Conservation (phyloP, 108 stramenopile genomes). For the Stephanodiscus minutulus region DNA sequence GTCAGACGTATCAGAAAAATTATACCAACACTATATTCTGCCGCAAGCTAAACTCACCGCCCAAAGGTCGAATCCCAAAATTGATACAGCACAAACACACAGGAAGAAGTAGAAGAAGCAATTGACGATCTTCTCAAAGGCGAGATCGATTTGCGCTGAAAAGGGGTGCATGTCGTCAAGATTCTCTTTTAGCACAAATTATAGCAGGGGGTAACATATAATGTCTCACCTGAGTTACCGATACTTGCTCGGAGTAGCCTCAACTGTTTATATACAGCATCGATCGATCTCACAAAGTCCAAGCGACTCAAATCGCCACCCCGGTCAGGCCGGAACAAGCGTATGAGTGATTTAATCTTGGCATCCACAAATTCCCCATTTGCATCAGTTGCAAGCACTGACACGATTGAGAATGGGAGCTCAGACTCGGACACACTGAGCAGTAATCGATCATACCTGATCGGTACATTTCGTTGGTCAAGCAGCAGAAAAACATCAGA, state of each 20-base stretch:
- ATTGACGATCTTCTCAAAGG: constrained; percentile 71
- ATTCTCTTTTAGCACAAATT: not conserved
- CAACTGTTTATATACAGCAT: constrained; percentile 68
- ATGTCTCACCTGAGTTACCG: constrained; percentile 43
- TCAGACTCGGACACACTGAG: constrained; percentile 18
- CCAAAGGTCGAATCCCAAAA: constrained; percentile 46
- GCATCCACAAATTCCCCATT: constrained; percentile 45
- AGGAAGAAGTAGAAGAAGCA: constrained; percentile 57
- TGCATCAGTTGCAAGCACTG: constrained; percentile 38
- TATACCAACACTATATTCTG: not conserved
- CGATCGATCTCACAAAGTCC: constrained; percentile 71
- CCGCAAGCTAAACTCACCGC: constrained; percentile 8
- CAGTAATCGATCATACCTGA: constrained; percentile 39
- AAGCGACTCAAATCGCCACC: constrained; percentile 55
- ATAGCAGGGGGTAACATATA: not conserved
- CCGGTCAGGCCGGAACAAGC: constrained; percentile 66
- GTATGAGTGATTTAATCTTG: constrained; percentile 58
- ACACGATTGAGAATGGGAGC: constrained; percentile 63
- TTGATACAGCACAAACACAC: constrained; percentile 40
- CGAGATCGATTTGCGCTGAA: constrained; percentile 64
- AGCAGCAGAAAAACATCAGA: not conserved
- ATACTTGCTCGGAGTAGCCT: constrained; percentile 67
- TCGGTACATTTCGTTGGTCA: not conserved
- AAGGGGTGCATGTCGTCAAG: constrained; percentile 5
- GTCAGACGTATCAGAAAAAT: not conserved